Base-by-base conservation (phyloP, 192 early-diverging fungal species). In the Backusella morwellensis region DNA sequence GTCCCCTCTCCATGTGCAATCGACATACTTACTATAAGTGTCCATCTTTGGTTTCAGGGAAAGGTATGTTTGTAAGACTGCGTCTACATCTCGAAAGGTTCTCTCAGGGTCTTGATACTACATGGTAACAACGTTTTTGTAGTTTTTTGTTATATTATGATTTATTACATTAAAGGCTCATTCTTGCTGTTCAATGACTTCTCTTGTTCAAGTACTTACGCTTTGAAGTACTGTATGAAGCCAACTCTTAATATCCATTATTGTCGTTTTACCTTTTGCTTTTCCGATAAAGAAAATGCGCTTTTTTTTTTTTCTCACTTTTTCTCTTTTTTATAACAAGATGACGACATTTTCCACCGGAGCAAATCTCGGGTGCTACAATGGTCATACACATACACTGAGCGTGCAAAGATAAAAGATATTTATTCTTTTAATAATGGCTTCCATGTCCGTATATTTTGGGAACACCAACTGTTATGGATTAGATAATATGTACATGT, bases 1-100 rank as follows among this genome's bases (percentile, higher is more conserved):
- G 8, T 15, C n/a, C 12, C 1, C 17, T 32, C 32, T 32, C 23
- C 4, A 36, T 52, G 19, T 50, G 3, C 17, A 23, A 29, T 15
- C 26, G n/a, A 68, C 11, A 38, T 9, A 76, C 87, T 72, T 86
- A 93, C 90, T 92, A 77, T 91, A 93, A 40, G 83, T 85, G 63
- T 95, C 92, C 63, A 88, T 88, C 79, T 93, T 92, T 29, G 90
- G 89, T 35, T 85, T 84, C 40, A 93, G 83, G 34, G 89, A 85
- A 50, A 81, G 80, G 78, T 86, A 90, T 38, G 85, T 84, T 74
- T 83, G 77, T 26, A 93, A 77, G 4, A 88, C 90, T 3, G 87
- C 82, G 68, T 92, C 91, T 44, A 88, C 91, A 80, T 94, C 92
- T 56, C 87, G 80, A 75, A 87, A 90, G 42, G 87, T 88, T 71